phyloP scores from a whole-genome alignment of 768 basidiomycete species.

The Lactifluus piperatus region DNA sequence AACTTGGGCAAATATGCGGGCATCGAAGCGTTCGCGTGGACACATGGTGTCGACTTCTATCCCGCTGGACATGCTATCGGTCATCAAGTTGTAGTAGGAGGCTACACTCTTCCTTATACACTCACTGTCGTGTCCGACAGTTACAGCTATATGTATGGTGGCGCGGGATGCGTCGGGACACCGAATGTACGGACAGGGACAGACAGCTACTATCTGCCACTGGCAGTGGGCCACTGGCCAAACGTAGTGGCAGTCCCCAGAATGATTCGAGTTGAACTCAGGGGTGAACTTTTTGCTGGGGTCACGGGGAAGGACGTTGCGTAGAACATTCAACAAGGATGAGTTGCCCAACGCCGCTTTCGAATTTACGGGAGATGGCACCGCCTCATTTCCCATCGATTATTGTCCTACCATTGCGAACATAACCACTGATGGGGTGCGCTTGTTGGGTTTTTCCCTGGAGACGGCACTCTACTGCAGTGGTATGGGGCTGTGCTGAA shows the following conservation, averaged over 20 bases:
- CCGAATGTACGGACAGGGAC: constrained; percentile 95
- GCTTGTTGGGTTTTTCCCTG: constrained; percentile 89
- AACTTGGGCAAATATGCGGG: constrained; percentile 88
- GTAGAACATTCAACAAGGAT: constrained; percentile 91
- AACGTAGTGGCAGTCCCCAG: constrained; percentile 99
- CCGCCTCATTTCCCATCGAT: constrained; percentile 70
- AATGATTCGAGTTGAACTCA: constrained; percentile 90
- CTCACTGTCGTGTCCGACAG: constrained; percentile 95
- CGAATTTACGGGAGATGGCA: constrained; percentile 90
- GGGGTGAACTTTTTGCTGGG: constrained; percentile 71
- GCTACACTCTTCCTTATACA: constrained; percentile 95
- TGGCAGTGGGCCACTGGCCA: constrained; percentile 99
- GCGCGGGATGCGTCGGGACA: constrained; percentile 93
- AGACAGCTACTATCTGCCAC: constrained; percentile 85
- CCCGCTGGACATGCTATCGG: constrained; percentile 97
- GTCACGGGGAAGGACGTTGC: constrained; percentile 97
- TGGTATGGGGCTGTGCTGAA: constrained; percentile 79
- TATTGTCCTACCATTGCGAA: constrained; percentile 96
- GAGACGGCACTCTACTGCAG: constrained; percentile 67
- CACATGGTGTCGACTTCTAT: constrained; percentile 86
- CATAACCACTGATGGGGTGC: constrained; percentile 99
- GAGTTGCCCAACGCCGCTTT: constrained; percentile 95
- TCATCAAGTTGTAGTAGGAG: constrained; percentile 94
- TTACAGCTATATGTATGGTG: constrained; percentile 99
- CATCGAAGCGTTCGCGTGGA: constrained; percentile 85